Evolutionary conservation across 2,329 filamentous ascomycete genomes (phyloP).

Genomic region (Achaetomium macrosporum): DNA sequence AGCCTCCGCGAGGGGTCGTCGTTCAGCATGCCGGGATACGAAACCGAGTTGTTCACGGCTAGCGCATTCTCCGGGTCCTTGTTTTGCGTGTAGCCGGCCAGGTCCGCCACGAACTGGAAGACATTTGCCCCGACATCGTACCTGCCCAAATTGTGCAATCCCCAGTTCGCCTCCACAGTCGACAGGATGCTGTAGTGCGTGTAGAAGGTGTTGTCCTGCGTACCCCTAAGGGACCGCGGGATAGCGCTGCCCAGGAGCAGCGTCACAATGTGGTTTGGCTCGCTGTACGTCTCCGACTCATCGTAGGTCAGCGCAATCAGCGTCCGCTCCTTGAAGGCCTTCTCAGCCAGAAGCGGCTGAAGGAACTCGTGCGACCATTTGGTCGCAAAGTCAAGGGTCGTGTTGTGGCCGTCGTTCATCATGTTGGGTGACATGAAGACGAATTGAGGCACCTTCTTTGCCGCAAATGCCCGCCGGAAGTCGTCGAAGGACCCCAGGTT

Average conservation of each 20-base stretch:
- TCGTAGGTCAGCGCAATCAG: constrained; percentile 55
- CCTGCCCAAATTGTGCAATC: constrained; percentile 36
- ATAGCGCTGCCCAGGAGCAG: constrained; percentile 52
- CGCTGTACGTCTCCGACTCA: constrained; percentile 47
- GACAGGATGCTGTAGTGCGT: constrained; percentile 40
- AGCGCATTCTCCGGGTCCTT: constrained; percentile 33
- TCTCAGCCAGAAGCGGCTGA: constrained; percentile 45
- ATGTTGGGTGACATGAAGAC: constrained; percentile 58
- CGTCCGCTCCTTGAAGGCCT: constrained; percentile 46
- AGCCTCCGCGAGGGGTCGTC: constrained; percentile 29
- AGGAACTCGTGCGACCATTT: constrained; percentile 49
- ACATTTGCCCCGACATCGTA: constrained; percentile 36
- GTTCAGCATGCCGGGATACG: constrained; percentile 39
- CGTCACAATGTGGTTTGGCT: constrained; percentile 48
- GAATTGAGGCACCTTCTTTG: constrained; percentile 57
- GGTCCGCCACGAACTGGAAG: constrained; percentile 25
- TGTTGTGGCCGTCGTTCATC: constrained; percentile 61
- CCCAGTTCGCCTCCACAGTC: constrained; percentile 39
- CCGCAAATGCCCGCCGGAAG: constrained; percentile 53
- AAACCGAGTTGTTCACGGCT: constrained; percentile 35
- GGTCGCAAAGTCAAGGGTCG: constrained; percentile 45
- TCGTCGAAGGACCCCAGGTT: constrained; percentile 57
- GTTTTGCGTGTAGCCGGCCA: constrained; percentile 25
- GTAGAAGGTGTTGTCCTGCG: constrained; percentile 45
- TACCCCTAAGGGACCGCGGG: constrained; percentile 41